A percentile compares a stretch with the other conserved stretches of the same genome.
phyloP scores from a whole-genome alignment of 352 stramenopile species.

The Phytophthora idaei region DNA sequence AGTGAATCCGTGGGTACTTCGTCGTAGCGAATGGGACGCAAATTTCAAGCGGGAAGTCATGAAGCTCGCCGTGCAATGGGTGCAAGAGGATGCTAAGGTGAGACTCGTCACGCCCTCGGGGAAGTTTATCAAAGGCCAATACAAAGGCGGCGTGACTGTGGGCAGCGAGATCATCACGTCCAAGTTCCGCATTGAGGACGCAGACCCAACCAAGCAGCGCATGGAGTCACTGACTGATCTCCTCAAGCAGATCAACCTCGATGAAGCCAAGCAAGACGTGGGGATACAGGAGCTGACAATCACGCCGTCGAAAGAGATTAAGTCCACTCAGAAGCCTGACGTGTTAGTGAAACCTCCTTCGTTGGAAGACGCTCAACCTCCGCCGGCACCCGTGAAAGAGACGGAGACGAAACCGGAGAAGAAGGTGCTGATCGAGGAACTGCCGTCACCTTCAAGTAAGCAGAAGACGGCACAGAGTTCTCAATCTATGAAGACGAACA shows the following conservation, averaged over 20 bases:
- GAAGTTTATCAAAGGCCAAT: slow-evolving; percentile 87
- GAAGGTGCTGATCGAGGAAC: slow-evolving; percentile 60
- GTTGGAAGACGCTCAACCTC: slow-evolving; percentile 5
- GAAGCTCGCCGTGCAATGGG: slow-evolving; percentile 81
- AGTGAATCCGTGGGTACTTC: slow-evolving; percentile 80
- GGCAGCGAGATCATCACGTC: slow-evolving; percentile 75
- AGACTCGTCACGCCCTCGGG: slow-evolving; percentile 44
- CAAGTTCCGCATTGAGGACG: slow-evolving; percentile 71
- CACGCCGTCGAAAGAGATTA: slow-evolving; percentile 19
- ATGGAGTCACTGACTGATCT: slow-evolving; percentile 60
- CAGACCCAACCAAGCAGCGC: slow-evolving; percentile 24
- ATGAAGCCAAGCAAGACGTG: slow-evolving; percentile 28
- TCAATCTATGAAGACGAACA: slow-evolving; percentile 5
- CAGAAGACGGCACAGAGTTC: not conserved
- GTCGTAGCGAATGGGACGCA: slow-evolving; percentile 71
- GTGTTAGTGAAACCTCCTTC: slow-evolving; percentile 19
- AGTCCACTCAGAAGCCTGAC: not conserved
- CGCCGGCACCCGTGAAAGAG: slow-evolving; percentile 14
- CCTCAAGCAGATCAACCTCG: slow-evolving; percentile 54
- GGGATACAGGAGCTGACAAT: slow-evolving; percentile 16
- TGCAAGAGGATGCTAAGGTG: slow-evolving; percentile 68
- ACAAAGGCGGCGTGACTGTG: slow-evolving; percentile 74
- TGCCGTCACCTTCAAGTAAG: slow-evolving; percentile 26
- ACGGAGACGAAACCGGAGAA: slow-evolving; percentile 10
- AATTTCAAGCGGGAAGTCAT: slow-evolving; percentile 86